Evolutionary conservation across 2,329 filamentous ascomycete species (phyloP).

Genomic region (Corynespora cassiicola): DNA sequence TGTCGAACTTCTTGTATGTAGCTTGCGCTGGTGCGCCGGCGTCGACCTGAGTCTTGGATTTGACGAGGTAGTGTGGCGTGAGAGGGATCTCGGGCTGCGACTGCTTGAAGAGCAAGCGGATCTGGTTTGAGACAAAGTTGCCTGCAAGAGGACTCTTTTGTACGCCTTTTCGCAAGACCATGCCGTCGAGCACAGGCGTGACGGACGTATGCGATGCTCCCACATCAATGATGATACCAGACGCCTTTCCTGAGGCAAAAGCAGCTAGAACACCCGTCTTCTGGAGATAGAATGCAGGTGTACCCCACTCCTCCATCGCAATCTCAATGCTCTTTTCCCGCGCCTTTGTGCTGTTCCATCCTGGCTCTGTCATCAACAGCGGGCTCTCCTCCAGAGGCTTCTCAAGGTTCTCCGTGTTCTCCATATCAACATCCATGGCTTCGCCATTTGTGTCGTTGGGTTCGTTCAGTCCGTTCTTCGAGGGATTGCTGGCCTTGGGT

Average conservation of each 20-base stretch:
- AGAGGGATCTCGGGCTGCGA: slow-evolving; percentile 74
- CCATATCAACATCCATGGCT: slow-evolving; percentile 61
- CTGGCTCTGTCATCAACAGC: slow-evolving; percentile 89
- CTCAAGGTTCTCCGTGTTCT: slow-evolving; percentile 65
- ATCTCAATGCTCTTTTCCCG: slow-evolving; percentile 95
- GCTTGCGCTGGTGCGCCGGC: slow-evolving; percentile 81
- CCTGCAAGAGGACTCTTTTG: slow-evolving; percentile 86
- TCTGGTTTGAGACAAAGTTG: slow-evolving; percentile 87
- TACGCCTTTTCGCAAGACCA: slow-evolving; percentile 87
- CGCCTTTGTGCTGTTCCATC: slow-evolving; percentile 87
- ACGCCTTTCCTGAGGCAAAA: slow-evolving; percentile 92
- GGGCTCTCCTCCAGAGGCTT: slow-evolving; percentile 89
- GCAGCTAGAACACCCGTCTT: slow-evolving; percentile 88
- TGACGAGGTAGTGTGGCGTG: slow-evolving; percentile 85
- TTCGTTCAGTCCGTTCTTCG: slow-evolving; percentile 82
- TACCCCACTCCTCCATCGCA: slow-evolving; percentile 96
- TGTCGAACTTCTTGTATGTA: slow-evolving; percentile 72
- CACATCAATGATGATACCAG: slow-evolving; percentile 89
- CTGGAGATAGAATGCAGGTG: slow-evolving; percentile 92
- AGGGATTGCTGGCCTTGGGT: slow-evolving; percentile 70
- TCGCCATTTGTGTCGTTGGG: slow-evolving; percentile 62
- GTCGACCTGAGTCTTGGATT: slow-evolving; percentile 87
- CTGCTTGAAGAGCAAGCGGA: slow-evolving; percentile 78
- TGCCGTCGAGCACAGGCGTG: slow-evolving; percentile 90
- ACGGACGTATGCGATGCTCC: slow-evolving; percentile 89